phyloP scores from a whole-genome alignment of 148 eudicot genomes.

The Rhododendron williamsianum region DNA sequence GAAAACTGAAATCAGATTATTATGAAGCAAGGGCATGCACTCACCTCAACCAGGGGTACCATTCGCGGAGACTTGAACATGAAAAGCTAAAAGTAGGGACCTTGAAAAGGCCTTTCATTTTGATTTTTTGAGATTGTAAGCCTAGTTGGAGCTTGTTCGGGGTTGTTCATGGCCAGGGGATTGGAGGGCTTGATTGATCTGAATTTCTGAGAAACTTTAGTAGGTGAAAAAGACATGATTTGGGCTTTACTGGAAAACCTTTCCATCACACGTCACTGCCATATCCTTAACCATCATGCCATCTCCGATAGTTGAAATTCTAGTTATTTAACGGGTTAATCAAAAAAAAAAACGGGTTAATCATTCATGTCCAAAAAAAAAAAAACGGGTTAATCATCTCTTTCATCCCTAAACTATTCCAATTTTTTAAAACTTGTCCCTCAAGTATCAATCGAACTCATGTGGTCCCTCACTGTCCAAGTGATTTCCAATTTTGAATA shows the following conservation, averaged over 20 bases:
- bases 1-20: not conserved
- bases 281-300: not conserved
- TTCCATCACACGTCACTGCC: not conserved
- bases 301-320: no score
- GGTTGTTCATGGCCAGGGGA: not conserved
- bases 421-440: not conserved
- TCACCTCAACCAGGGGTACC: not conserved
- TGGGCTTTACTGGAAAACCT: not conserved
- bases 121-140: not conserved
- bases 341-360: not conserved
- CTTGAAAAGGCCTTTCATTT: not conserved
- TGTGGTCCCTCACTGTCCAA: not conserved
- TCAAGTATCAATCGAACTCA: not conserved
- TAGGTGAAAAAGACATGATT: not conserved
- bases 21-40: not conserved
- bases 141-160: not conserved
- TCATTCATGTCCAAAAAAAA: no score
- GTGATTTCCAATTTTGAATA: no score
- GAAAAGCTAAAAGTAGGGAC: not conserved
- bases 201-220: not conserved
- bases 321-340: not conserved
- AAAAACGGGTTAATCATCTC: not conserved
- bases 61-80: not conserved
- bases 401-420: not conserved
- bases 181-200: not conserved